Base-by-base conservation (phyloP, 371 early-diverging fungal genomes). In the Mortierella sp. region DNA sequence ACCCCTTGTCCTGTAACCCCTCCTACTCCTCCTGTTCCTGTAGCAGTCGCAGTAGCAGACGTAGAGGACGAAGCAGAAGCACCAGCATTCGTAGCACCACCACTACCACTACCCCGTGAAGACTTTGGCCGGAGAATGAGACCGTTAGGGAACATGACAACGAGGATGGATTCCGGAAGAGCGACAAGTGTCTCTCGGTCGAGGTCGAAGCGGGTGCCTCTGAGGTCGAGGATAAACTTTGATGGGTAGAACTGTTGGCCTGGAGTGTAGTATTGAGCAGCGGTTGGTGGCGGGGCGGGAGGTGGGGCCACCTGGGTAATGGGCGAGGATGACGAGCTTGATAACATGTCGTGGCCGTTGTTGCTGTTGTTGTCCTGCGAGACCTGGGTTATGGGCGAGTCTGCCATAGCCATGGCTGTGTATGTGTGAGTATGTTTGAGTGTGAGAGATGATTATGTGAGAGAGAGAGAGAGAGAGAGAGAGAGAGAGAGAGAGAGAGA, bases 91-190 rank as follows among this genome's bases (percentile, higher is more conserved):
- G 28, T 61, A 28, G 61, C 34, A 9, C 37, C 43, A 67, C 10
- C 24, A 67, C 64, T 21, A 34, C n/a, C n/a, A n/a, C n/a, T n/a
- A n/a, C 40, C 67, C 67, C 40, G 40, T 67, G 67, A 67, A 67
- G 67, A 67, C 67, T 67, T 67, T 37, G 67, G 67, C 40, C 67
- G 67, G 40, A 94, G 89, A 31, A 93, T 88, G 61, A 95, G 89
- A 11, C 96, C 96, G 72, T 94, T 92, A 8, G 96, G 96, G 76
- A 96, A 96, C 96, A 96, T 96, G 82, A 94, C 95, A 88, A 93
- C 92, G 70, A 95, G 88, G 70, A 96, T 87, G 70, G 93, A 92
- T 80, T 96, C 96, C 8, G 96, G 96, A 31, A 96, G 84, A 80
- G 91, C 92, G 79, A 94, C 90, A 19, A 96, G 89, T 9, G 90